A percentile compares a stretch with the other conserved stretches of the same genome.
Evolutionary conservation across 2,329 filamentous ascomycete species (phyloP).

Genomic region (Ramularia collo-cygni): DNA sequence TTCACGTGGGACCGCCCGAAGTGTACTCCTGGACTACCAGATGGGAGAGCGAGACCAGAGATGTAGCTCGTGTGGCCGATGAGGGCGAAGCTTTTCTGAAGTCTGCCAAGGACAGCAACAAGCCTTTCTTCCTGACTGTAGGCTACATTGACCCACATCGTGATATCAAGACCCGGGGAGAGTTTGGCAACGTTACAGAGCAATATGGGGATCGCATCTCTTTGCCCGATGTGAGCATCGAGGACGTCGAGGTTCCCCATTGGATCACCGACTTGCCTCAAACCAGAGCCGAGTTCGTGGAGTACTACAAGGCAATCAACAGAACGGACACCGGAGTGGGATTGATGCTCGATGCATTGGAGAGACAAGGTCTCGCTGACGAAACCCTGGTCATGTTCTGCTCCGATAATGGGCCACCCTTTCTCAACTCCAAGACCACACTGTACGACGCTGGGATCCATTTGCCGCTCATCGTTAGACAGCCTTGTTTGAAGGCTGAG

Average conservation of each 20-base stretch:
- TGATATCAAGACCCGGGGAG: slow-evolving; percentile 31
- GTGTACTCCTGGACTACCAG: slow-evolving; percentile 39
- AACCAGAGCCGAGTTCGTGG: slow-evolving; percentile 37
- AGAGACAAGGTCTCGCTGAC: slow-evolving; percentile 27
- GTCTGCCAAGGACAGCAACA: slow-evolving; percentile 24
- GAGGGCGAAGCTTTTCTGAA: slow-evolving; percentile 36
- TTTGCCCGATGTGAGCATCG: slow-evolving; percentile 7
- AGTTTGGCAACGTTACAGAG: slow-evolving; percentile 40
- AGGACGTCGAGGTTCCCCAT: slow-evolving; percentile 34
- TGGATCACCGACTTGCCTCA: slow-evolving; percentile 39
- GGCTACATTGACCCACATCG: slow-evolving; percentile 44
- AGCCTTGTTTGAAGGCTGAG: slow-evolving; percentile 24
- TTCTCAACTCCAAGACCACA: slow-evolving; percentile 48
- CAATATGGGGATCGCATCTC: slow-evolving; percentile 8
- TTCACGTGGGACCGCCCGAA: slow-evolving; percentile 40
- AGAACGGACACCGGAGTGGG: slow-evolving; percentile 40
- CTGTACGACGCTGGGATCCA: slow-evolving; percentile 44
- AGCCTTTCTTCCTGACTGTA: slow-evolving; percentile 42
- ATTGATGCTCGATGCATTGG: slow-evolving; percentile 33
- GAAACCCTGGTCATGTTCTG: slow-evolving; percentile 42
- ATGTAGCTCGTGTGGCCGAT: slow-evolving; percentile 38
- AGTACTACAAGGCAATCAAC: slow-evolving; percentile 36
- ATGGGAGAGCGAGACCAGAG: slow-evolving; percentile 38
- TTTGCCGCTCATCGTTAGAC: slow-evolving; percentile 38
- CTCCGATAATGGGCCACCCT: slow-evolving; percentile 45